Base-by-base conservation (phyloP, 2,329 filamentous ascomycete species). In the Cryoendolithus antarcticus region DNA sequence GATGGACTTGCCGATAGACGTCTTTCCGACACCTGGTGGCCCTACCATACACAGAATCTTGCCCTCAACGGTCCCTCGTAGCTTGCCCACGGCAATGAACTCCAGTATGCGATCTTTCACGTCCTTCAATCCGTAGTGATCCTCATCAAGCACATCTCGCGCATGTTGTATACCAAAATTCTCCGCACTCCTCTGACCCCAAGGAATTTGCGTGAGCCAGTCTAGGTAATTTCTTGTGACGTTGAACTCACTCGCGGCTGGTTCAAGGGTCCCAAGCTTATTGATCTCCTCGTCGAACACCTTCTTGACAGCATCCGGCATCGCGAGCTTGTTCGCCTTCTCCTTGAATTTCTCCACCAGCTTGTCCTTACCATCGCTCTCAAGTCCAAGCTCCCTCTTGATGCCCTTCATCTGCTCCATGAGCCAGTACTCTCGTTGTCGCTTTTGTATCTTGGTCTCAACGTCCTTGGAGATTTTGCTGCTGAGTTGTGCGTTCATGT, bases 331-430 rank as follows among this genome's bases (percentile, higher is more conserved):
- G 56, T 75, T 73, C 0, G 86, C 86, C 70, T 94, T 95, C 56
- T 95, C 88, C 63, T 86, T 91, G 69, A 98, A 98, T 60, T 84
- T 93, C 61, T 96, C 91, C 1, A 98, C 84, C 9, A 98, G 71
- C 65, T 96, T 96, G 56, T 98, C 91, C 64, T 96, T 98, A 47
- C 93, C 91, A 56, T 98, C 91, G 4, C 86, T 93, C 60, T 98
- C 93, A 38, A 98, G 85, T 13, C 93, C 91, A 35, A 98, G 75
- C 62, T 98, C 91, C 42, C 91, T 76, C 42, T 86, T 82, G 56
- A 98, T 98, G 19, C 88, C 91, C 69, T 96, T 96, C 88, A 98
- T 94, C 61, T 98, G 93, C 63, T 98, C 91, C 86, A 94, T 93
- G 34, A 98, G 69, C 84, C 86, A 96, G 65, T 96, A 98, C 58